Conservation (phyloP, 1,284 basidiomycete species). For the Ustilago esculenta region DNA sequence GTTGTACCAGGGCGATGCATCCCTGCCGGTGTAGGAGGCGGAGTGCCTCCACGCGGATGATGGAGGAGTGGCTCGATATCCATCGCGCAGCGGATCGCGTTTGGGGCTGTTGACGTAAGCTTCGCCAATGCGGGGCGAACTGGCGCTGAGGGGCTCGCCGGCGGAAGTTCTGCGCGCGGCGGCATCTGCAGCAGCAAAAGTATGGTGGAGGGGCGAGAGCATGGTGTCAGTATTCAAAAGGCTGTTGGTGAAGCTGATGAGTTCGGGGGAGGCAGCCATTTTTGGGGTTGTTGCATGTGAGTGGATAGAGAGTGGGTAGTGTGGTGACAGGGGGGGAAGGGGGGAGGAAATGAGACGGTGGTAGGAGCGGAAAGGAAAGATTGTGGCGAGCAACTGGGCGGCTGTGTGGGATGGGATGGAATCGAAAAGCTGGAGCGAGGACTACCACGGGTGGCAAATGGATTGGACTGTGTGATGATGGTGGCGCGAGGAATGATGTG, state of each 20-base stretch:
- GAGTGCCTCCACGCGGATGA: slow-evolving; percentile 46
- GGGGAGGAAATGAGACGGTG: neutral
- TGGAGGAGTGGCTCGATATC: slow-evolving; percentile 48
- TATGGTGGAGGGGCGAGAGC: slow-evolving; percentile 45
- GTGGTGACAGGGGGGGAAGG: neutral
- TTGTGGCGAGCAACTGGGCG: neutral
- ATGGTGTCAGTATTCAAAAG: slow-evolving; percentile 55
- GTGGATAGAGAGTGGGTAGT: neutral
- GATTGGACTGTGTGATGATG: too few relatives aligned
- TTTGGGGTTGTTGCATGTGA: slow-evolving; percentile 12
- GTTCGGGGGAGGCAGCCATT: slow-evolving; percentile 48
- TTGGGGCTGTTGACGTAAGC: slow-evolving; percentile 53
- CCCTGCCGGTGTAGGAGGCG: slow-evolving; percentile 44
- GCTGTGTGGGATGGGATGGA: slow-evolving; percentile 1
- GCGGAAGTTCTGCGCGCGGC: slow-evolving; percentile 37
- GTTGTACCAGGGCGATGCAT: slow-evolving; percentile 58
- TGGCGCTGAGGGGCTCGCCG: slow-evolving; percentile 44
- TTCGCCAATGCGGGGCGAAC: slow-evolving; percentile 50
- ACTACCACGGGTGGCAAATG: too few relatives aligned
- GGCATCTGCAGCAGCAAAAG: slow-evolving; percentile 33
- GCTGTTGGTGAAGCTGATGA: slow-evolving; percentile 49
- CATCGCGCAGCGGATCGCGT: slow-evolving; percentile 52
- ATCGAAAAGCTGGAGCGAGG: too few relatives aligned
- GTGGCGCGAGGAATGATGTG: too few relatives aligned
- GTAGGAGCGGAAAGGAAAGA: neutral